Evolutionary conservation across 805 yeast species (phyloP).

Genomic region (Zygotorulaspora chibaensis): DNA sequence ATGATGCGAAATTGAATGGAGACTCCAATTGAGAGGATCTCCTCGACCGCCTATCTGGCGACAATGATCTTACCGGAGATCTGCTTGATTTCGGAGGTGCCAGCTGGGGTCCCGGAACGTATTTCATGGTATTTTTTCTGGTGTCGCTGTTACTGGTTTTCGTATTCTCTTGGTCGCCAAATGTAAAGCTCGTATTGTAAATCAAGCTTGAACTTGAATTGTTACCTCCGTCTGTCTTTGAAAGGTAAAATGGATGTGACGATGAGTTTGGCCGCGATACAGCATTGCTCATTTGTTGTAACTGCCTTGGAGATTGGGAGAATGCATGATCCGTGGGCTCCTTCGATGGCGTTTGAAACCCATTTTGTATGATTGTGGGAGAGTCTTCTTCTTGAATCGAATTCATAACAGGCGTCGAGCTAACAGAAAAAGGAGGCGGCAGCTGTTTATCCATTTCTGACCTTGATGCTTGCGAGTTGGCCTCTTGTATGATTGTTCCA

Average conservation of each 20-base stretch:
- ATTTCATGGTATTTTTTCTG: slow-evolving; percentile 28
- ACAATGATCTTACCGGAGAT: slow-evolving; percentile 29
- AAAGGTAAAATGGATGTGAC: slow-evolving; percentile 22
- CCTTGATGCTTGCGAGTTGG: background rate
- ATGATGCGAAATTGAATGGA: slow-evolving; percentile 27
- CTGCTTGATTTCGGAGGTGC: slow-evolving; percentile 30
- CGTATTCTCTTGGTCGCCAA: slow-evolving; percentile 23
- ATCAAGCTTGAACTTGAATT: slow-evolving; percentile 35
- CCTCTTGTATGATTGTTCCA: background rate
- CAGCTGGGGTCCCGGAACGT: slow-evolving; percentile 31
- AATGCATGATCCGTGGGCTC: slow-evolving; percentile 5
- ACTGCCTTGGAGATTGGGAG: slow-evolving; percentile 18
- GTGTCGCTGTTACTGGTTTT: slow-evolving; percentile 14
- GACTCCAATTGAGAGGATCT: slow-evolving; percentile 24
- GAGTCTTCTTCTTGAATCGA: slow-evolving; percentile 29
- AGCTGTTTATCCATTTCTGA: background rate
- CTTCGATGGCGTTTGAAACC: slow-evolving; percentile 14
- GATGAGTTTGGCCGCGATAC: slow-evolving; percentile 19
- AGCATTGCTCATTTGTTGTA: background rate
- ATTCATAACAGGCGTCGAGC: slow-evolving; percentile 27
- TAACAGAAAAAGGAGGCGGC: slow-evolving; percentile 1
- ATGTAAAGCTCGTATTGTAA: slow-evolving; percentile 31
- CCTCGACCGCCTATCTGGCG: slow-evolving; percentile 26
- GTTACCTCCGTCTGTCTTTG: slow-evolving; percentile 31
- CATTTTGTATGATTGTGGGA: slow-evolving; percentile 13